Base-by-base conservation (phyloP, 2,329 filamentous ascomycete species). In the Epichloe typhina region DNA sequence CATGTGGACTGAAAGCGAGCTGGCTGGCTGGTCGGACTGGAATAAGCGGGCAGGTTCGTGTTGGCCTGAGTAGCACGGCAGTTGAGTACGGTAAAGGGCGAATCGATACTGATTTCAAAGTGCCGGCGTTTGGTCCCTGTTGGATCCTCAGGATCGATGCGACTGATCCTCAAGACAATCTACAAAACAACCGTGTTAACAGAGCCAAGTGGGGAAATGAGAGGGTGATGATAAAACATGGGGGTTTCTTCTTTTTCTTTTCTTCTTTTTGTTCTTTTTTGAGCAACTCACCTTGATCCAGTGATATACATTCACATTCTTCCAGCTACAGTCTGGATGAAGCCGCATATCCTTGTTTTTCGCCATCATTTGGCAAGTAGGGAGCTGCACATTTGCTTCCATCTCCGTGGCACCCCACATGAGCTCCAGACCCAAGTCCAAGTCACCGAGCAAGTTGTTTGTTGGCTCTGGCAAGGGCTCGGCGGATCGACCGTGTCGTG, bases 91-190 rank as follows among this genome's bases (percentile, higher is more conserved):
- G 91, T 91, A 63, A 96, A 91, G 1, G 90, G 90, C 1, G 89
- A 95, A 67, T 96, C 90, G 59, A 96, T 96, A 57, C 88, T 95
- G 60, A 95, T 95, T 66, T 96, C 90, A 58, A 95, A 96, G 63
- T 95, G 90, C 36, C 89, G 80, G 55, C 89, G 80, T 62, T 90
- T 90, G 55, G 72, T 76, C 37, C 76, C 76, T 1, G 73, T 74
- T 0, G 88, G 82, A 59, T 95, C 86, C 11, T 83, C 80, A 39
- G 83, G 78, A 59, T 95, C 90, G 13, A 85, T 72, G 59, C 88
- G 88, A 33, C 89, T 95, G 45, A 96, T 83, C 49, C 90, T 84
- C 81, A 96, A 87, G 54, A 95, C 88, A 61, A 95, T 88, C 87
- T 91, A 54, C 5, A 31, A 11, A 31, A 31, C 31, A 60, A 51